Percentiles rank a stretch among this genome's conserved stretches.
Conservation (phyloP, 208 protist species). For the Wallacemonas rigidus region DNA sequence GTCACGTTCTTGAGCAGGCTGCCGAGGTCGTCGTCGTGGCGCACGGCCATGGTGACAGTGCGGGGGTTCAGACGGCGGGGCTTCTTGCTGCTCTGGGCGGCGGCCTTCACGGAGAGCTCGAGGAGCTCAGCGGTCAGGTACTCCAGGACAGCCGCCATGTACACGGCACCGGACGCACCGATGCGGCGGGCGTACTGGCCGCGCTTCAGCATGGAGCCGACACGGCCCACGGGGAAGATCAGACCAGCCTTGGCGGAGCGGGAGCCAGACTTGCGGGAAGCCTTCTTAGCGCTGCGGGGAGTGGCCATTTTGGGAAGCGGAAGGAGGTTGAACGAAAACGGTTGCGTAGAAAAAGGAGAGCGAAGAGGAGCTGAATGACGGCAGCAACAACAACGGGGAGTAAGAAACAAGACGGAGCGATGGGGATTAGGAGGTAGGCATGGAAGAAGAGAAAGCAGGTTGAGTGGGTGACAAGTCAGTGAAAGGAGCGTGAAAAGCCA, state of each 20-base stretch:
- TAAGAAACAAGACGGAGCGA: neutral
- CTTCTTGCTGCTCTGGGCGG: slow-evolving; percentile 70
- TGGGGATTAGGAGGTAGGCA: neutral
- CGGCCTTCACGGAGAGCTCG: slow-evolving; percentile 84
- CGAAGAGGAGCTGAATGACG: neutral
- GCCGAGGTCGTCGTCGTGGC: slow-evolving; percentile 83
- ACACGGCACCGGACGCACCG: slow-evolving; percentile 97
- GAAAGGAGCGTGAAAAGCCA: too few relatives aligned
- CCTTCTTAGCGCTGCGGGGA: slow-evolving; percentile 76
- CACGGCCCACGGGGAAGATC: slow-evolving; percentile 98
- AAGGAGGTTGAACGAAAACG: neutral
- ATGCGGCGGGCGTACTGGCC: slow-evolving; percentile 97
- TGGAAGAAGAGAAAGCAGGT: too few relatives aligned
- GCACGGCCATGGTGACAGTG: slow-evolving; percentile 77
- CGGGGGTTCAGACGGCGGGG: slow-evolving; percentile 69
- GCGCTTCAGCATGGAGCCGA: slow-evolving; percentile 95
- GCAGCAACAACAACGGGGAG: neutral
- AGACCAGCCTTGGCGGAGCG: slow-evolving; percentile 97
- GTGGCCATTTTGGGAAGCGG: slow-evolving; percentile 49
- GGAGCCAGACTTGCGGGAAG: slow-evolving; percentile 71
- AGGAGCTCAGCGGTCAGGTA: slow-evolving; percentile 94
- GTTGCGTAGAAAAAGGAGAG: neutral
- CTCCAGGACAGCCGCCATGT: slow-evolving; percentile 99
- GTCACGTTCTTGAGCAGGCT: slow-evolving; percentile 74
- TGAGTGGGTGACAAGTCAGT: too few relatives aligned